Evolutionary conservation across 345 rosid species (phyloP).

Genomic region (Eucalyptus sp.): DNA sequence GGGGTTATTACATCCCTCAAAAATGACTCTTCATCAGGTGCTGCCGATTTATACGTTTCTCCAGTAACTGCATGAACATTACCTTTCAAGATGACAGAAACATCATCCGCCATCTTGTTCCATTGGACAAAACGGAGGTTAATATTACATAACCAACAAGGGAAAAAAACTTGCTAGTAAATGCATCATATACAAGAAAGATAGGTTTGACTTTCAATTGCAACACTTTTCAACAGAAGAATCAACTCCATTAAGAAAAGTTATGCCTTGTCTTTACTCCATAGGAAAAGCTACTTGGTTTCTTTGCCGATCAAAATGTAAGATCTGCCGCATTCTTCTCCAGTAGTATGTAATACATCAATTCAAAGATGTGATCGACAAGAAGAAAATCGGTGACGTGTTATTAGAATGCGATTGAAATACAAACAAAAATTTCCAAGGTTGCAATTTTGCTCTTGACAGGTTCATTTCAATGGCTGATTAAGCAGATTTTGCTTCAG

Average conservation of each 20-base stretch:
- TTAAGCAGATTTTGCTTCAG: not conserved
- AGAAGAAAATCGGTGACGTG: not conserved
- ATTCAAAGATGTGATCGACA: not conserved
- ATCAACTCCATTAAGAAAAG: not conserved
- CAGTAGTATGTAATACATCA: not conserved
- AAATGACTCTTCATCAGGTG: slow-evolving; percentile 68
- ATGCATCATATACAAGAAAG: not conserved
- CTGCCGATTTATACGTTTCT: slow-evolving; percentile 28
- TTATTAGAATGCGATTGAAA: not conserved
- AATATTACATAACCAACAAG: not conserved
- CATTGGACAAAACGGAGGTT: not conserved
- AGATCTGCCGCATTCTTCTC: not conserved
- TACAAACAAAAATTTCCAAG: not conserved
- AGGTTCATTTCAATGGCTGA: not conserved
- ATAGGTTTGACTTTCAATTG: not conserved
- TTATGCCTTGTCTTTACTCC: not conserved
- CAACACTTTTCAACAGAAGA: not conserved
- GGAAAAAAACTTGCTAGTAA: not conserved
- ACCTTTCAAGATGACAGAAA: slow-evolving; percentile 40
- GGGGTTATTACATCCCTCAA: slow-evolving; percentile 72
- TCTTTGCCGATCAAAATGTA: not conserved
- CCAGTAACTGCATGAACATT: slow-evolving; percentile 50
- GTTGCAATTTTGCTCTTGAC: not conserved
- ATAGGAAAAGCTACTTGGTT: not conserved
- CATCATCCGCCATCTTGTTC: slow-evolving; percentile 69